Evolutionary conservation across 2,329 filamentous ascomycete genomes (phyloP).

Genomic region (Colletotrichum tropicicola): DNA sequence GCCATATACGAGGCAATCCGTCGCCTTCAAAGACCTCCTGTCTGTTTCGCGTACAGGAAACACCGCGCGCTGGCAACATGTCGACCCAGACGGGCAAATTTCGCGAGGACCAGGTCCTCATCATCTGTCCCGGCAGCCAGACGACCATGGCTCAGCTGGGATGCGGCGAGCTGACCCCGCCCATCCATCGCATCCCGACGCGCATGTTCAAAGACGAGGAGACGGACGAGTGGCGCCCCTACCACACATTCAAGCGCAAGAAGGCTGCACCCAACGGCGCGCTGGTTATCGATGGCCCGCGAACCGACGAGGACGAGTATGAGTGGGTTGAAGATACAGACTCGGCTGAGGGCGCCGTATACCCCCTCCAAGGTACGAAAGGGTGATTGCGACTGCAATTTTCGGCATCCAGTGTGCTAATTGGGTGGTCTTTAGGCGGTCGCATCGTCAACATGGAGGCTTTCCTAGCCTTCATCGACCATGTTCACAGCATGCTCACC

Average conservation of each 20-base stretch:
- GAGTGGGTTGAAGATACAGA: slow-evolving; percentile 90
- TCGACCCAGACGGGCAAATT: slow-evolving; percentile 66
- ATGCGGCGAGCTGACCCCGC: slow-evolving; percentile 89
- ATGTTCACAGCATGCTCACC: slow-evolving; percentile 89
- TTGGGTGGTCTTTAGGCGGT: slow-evolving; percentile 62
- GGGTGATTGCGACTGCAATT: slow-evolving; percentile 33
- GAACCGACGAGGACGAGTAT: slow-evolving; percentile 61
- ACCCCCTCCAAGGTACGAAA: slow-evolving; percentile 73
- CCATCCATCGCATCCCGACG: slow-evolving; percentile 85
- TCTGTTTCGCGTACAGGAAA: background rate
- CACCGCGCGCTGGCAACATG: slow-evolving; percentile 48
- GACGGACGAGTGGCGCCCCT: slow-evolving; percentile 78
- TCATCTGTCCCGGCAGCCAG: slow-evolving; percentile 86
- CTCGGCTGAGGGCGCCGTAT: slow-evolving; percentile 88
- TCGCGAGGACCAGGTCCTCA: slow-evolving; percentile 71
- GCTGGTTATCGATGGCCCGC: slow-evolving; percentile 24
- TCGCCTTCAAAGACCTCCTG: background rate
- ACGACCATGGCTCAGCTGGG: slow-evolving; percentile 92
- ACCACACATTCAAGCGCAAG: slow-evolving; percentile 76
- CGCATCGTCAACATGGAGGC: slow-evolving; percentile 90
- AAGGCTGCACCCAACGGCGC: slow-evolving; percentile 47
- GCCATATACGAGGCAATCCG: background rate
- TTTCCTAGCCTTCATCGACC: slow-evolving; percentile 91
- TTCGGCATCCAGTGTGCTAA: background rate
- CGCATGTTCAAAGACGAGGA: slow-evolving; percentile 93